These are phyloP conservation scores for Spathaspora sp. DNA, from an alignment of 1,139 yeast species.

Conservation along the genomic window DNA sequence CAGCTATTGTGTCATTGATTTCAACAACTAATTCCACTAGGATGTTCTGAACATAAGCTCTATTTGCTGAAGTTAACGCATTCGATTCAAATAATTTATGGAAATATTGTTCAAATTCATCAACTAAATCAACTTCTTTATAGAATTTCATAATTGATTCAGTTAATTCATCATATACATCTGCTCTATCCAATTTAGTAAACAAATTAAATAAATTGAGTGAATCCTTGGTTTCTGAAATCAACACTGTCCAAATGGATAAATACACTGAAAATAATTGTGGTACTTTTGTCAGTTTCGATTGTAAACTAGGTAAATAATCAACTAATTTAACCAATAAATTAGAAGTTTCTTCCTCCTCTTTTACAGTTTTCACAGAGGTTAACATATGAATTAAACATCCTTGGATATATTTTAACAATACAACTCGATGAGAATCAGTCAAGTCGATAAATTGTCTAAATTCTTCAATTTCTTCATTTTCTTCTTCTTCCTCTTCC, in stretches of 20 bases:
- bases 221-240: conserved; percentile 17
- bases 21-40: conserved; percentile 20
- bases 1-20: conserved; percentile 6
- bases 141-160: conserved; percentile 26
- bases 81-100: conserved; percentile 10
- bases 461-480: conserved; percentile 21
- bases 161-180: conserved; percentile 27
- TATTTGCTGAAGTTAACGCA: conserved; percentile 23
- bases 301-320: conserved; percentile 23
- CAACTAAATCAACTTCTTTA: conserved; percentile 18
- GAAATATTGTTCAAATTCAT: conserved; percentile 19
- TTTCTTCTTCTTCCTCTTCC: conserved; percentile 15
- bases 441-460: conserved; percentile 24
- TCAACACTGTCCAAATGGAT: conserved; percentile 29
- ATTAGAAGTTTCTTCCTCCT: conserved; percentile 16
- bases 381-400: conserved; percentile 20
- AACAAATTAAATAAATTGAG: conserved; percentile 23
- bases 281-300: conserved; percentile 21
- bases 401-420: conserved; percentile 32
- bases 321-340: conserved; percentile 23
- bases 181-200: conserved; percentile 24
- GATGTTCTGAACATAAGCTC: conserved; percentile 25
- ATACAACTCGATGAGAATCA: conserved; percentile 17
- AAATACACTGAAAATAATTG: conserved; percentile 24
- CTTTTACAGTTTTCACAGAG: conserved; percentile 16